Percentiles rank a stretch among this genome's conserved stretches.
These are phyloP conservation scores for Setaria viridis DNA, from an alignment of 202 grass and related monocot species.

Conservation along the genomic window DNA sequence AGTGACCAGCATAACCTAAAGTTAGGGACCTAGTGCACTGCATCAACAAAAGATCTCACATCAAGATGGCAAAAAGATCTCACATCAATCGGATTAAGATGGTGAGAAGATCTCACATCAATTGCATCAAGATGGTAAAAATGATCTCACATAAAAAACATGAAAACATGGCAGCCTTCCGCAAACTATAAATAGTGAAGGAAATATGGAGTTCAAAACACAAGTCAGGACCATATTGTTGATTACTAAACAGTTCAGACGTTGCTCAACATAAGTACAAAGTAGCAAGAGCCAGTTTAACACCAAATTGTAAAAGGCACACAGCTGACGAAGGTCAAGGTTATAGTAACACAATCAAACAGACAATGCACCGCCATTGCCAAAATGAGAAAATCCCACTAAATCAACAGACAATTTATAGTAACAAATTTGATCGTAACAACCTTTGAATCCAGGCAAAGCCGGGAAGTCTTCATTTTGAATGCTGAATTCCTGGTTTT, in stretches of 20 bases:
- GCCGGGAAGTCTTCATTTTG: constrained; percentile 99
- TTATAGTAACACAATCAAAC: constrained; percentile 46
- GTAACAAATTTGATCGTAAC: constrained; percentile 54
- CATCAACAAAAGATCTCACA: too few species aligned
- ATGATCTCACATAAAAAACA: too few species aligned
- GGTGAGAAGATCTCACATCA: background rate
- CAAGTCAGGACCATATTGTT: constrained; percentile 5
- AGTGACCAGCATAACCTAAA: background rate
- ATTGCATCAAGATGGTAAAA: background rate
- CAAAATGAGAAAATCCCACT: constrained; percentile 44
- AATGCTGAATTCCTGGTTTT: constrained; percentile 99
- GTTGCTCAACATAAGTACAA: constrained; percentile 24
- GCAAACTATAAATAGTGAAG: constrained; percentile 14
- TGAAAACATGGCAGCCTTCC: constrained; percentile 6
- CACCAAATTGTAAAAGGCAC: constrained; percentile 33
- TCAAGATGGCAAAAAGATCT: too few species aligned
- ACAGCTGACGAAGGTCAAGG: constrained; percentile 34
- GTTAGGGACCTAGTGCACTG: background rate
- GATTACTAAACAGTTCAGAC: constrained; percentile 22
- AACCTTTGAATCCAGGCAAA: constrained; percentile 99
- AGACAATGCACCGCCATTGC: constrained; percentile 42
- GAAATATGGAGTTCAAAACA: constrained; percentile 26
- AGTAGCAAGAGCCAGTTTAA: constrained; percentile 17
- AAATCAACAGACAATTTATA: constrained; percentile 45
- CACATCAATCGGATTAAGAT: too few species aligned